Percentiles rank a stretch among this genome's conserved stretches.
phyloP scores from a whole-genome alignment of 305 asterid species.

The Ilex paraguariensis region DNA sequence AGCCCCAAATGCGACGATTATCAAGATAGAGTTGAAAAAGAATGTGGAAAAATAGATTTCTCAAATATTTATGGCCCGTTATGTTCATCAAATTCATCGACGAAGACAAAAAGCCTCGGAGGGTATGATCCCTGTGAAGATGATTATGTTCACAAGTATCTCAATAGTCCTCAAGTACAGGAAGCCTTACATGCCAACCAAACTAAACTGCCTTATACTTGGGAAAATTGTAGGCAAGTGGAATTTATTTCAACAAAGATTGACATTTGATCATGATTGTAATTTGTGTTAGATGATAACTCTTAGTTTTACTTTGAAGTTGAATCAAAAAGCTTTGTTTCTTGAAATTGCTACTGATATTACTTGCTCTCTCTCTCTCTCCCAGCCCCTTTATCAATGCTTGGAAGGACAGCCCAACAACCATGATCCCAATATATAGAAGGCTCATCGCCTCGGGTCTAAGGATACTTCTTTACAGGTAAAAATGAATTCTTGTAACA shows the following conservation, averaged over 20 bases:
- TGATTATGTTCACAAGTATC: constrained; percentile 19
- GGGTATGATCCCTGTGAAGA: constrained; percentile 35
- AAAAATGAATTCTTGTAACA: background rate
- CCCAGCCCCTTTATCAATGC: constrained; percentile 6
- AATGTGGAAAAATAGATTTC: constrained; percentile 23
- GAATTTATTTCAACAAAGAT: no score
- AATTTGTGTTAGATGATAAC: no score
- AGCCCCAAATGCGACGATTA: constrained; percentile 19
- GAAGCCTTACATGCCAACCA: constrained; percentile 37
- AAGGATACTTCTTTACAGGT: constrained; percentile 34
- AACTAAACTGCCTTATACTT: constrained; percentile 25
- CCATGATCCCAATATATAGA: constrained; percentile 26
- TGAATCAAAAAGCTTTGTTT: no score
- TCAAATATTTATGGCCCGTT: constrained; percentile 34
- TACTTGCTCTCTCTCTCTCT: background rate
- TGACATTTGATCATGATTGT: no score
- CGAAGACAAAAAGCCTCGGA: background rate
- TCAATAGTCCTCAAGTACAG: constrained; percentile 37
- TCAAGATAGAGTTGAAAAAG: constrained; percentile 8
- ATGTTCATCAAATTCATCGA: constrained; percentile 12
- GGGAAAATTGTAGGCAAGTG: constrained; percentile 30
- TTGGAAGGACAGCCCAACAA: constrained; percentile 41
- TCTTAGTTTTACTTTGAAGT: no score
- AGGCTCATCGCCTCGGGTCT: constrained; percentile 32
- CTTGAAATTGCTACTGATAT: no score